Base-by-base conservation (phyloP, 768 basidiomycete species). In the Lentinus brumalis region DNA sequence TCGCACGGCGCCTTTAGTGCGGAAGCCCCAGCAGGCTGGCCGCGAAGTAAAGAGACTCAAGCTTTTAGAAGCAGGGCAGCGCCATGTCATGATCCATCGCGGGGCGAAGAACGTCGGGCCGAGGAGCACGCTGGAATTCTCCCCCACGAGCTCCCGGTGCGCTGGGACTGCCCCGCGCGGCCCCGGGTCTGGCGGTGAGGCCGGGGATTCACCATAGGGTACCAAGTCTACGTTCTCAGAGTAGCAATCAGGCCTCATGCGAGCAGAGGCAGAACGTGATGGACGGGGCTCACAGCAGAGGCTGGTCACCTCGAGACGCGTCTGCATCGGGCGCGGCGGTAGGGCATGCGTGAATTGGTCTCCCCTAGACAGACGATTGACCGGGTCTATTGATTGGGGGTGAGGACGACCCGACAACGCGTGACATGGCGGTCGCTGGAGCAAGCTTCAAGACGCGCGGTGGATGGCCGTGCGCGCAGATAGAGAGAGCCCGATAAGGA, bases 71-170 rank as follows among this genome's bases (percentile, higher is more conserved):
- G 53, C 21, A 47, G 38, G 32, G 12, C 53, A 35, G 35, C 35
- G 35, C 35, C 6, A 35, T 35, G 52, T 35, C 59, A 54, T 8
- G 9, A 16, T 12, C 41, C 41, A 42, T 26, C 18, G 38, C 21
- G 8, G 39, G 35, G 30, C 44, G 49, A 16, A 61, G 60, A 57
- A 56, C 42, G 32, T 57, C 60, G 55, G 55, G 5, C 60, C 60
- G 60, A 61, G 18, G 54, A 46, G 55, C 32, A 30, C 31, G 44
- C 60, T 56, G 50, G 29, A 32, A 44, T 56, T 56, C 60, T 61
- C 40, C 60, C 55, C 45, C 52, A 54, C 38, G 30, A 26, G 45
- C 31, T 30, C n/a, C 35, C 35, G 35, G 35, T 11, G 35, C 6
- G 56, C 39, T 39, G 26, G 46, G 39, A 40, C 44, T 41, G 32